Evolutionary conservation across 257 asterid species (phyloP), one percentile per base, ranked within the genome.

Genomic region (Solanum habrochaites): DNA sequence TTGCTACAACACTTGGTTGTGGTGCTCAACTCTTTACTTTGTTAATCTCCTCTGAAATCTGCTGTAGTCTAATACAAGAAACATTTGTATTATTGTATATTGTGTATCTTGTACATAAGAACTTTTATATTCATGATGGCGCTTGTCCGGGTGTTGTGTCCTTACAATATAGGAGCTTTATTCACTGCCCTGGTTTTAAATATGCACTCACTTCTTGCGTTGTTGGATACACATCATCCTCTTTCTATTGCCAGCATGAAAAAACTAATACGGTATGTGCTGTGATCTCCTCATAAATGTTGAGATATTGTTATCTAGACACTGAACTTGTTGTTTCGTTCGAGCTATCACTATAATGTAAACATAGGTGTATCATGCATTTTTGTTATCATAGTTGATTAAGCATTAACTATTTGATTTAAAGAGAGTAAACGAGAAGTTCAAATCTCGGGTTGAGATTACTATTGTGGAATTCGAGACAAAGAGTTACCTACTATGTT

Each of bases 11-110:
- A 25, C 93, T 94, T 42, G 96, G 97, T 75, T 92, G 94, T 90
- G 97, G 97, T 85, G 89, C 94, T 35, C 96, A 93, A 89, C 93
- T 94, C 7, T 94, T 93, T 89, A 92, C 96, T 62, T 88, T 94
- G 96, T 94, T 87, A 91, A 95, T 86, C 39, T 43, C 77, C 58
- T 58, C 60, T 2, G 13, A 82, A 39, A 56, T 25, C 9, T 56
- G 9, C 27, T 47, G 8, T 35, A 1, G 7, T 42, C 60, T 6
- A 42, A 75, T 42, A 42, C 37, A 42, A 42, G 83, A 77, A 77
- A 25, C 39, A n/a, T 10, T 43, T 25, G 62, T 39, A 39, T 40
- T 23, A 74, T 73, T 45, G 25, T 35, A 4, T 4, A 62, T n/a
- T 67, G 15, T 67, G 23, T 32, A 64, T 67, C 43, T n/a, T 67